Evolutionary conservation across 225 moss, liverwort and hornwort species (phyloP), one percentile per base, ranked within the genome.

Genomic region (Pseudisothecium myosuroides): DNA sequence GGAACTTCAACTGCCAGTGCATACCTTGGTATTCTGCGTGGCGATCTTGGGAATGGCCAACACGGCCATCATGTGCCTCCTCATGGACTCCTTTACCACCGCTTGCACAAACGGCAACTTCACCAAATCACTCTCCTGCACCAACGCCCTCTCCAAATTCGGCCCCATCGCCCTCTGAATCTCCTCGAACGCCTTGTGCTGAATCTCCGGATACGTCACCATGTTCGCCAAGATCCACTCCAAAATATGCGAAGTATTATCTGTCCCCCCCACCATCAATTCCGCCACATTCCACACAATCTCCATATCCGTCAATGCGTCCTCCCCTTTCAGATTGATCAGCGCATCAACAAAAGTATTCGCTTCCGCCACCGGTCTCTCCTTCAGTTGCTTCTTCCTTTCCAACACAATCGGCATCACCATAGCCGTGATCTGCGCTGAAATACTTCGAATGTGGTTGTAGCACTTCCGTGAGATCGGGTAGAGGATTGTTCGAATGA

Each of bases 271-370:
- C 21, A 94, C 91, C 90, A 92, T 90, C 61, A 95, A 87, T 89
- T 95, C 95, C 39, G 88, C 89, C 3, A 94, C 86, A 79, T 93
- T 94, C 93, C 95, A 95, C 41, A 92, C 88, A 41, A 94, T 93
- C 87, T 94, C 95, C 83, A 88, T 90, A 61, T 94, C 93, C 4
- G 90, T 88, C 9, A 95, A 82, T 24, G 68, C 47, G 36, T 95
- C 90, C 4, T 94, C 90, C 23, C 92, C 93, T 37, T 87, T 80
- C 8, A 94, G 81, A 23, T 85, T 92, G 14, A 95, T 92, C 23
- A 95, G 81, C 18, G 91, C 88, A 65, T 94, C 94, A 3, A 95
- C 90, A 13, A 94, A 93, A 9, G 93, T 89, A 5, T 14, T 88
- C 2, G 43, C 43, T 3, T 86, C 66, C 5, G 21, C 32, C 2